Conservation (phyloP, 1,284 basidiomycete genomes). For the Phellopilus nigrolimitatus region DNA sequence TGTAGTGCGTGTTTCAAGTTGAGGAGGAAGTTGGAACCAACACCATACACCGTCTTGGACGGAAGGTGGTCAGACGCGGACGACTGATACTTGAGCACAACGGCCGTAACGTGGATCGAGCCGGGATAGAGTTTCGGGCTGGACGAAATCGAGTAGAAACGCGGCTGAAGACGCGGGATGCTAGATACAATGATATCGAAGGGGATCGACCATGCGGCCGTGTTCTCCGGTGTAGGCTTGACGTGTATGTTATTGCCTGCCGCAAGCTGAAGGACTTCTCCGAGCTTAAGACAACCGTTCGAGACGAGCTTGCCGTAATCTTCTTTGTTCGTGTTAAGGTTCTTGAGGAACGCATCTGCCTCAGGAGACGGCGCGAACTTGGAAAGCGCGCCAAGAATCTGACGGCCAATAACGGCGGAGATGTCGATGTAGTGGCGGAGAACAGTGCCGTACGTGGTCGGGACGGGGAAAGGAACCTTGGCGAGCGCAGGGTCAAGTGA, state of each 20-base stretch:
- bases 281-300: constrained; percentile 83
- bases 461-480: constrained; percentile 98
- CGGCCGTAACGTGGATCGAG: constrained; percentile 91
- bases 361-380: constrained; percentile 85
- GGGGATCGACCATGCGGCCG: constrained; percentile 87
- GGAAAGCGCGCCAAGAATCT: constrained; percentile 82
- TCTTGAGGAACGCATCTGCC: constrained; percentile 71
- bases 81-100: constrained; percentile 89
- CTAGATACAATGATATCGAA: constrained; percentile 95
- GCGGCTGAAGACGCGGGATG: constrained; percentile 89
- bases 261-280: constrained; percentile 86
- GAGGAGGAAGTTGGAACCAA: constrained; percentile 88
- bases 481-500: constrained; percentile 96
- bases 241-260: constrained; percentile 70
- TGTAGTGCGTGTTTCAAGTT: constrained; percentile 82
- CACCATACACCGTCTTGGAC: constrained; percentile 74
- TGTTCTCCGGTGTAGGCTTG: constrained; percentile 59
- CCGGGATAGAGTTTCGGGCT: constrained; percentile 88
- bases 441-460: constrained; percentile 92
- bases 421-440: constrained; percentile 98
- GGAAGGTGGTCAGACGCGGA: constrained; percentile 45
- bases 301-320: constrained; percentile 74
- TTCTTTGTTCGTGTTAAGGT: constrained; percentile 84
- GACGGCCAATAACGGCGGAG: constrained; percentile 88
- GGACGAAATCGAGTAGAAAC: constrained; percentile 98